Evolutionary conservation across 352 stramenopile species (phyloP), one percentile per base, ranked within the genome.

Genomic region (Phytophthora crassamura): DNA sequence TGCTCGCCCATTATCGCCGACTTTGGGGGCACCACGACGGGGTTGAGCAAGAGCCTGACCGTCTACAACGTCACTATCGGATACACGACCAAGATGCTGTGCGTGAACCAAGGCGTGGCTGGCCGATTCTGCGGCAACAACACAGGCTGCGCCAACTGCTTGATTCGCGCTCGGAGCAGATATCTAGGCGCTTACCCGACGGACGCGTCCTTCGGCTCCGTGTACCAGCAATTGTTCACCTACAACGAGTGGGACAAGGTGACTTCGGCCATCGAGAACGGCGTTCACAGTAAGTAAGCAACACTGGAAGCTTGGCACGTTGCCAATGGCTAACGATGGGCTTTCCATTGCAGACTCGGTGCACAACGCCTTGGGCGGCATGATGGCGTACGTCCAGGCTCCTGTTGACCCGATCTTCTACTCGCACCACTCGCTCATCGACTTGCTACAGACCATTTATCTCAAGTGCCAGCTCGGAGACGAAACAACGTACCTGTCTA

Each of bases 361-460:
- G 1, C 78, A 88, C 56, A 71, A 64, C 7, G 38, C 56, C 1
- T 30, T 86, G 9, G 70, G 71, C n/a, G 76, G 64, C 3, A 46
- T 71, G 0, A 88, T 90, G 78, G 57, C 42, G 22, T 78, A 72
- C 15, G 67, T 81, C 15, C 59, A 80, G 48, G 74, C 79, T 5
- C 79, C 82, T 0, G 15, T 74, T 0, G 82, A 87, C 50, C 82
- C 82, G 2, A 34, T 90, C 9, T 88, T 90, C 59, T 85, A 66
- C 40, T 72, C 77, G 2, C 79, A 88, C 18, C 77, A 88, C 55
- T 59, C 70, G 10, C 47, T 69, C 10, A 47, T 88, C 9, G 82
- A 91, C 39, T 38, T 78, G 41, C 67, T 88, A 0, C 69, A 80
- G 28, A 72, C 59, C 11, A 79, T 87, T 59, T 88, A 86, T 64